Evolutionary conservation across 495 filamentous ascomycete species (phyloP).

Genomic region (Cryomyces antarcticus): DNA sequence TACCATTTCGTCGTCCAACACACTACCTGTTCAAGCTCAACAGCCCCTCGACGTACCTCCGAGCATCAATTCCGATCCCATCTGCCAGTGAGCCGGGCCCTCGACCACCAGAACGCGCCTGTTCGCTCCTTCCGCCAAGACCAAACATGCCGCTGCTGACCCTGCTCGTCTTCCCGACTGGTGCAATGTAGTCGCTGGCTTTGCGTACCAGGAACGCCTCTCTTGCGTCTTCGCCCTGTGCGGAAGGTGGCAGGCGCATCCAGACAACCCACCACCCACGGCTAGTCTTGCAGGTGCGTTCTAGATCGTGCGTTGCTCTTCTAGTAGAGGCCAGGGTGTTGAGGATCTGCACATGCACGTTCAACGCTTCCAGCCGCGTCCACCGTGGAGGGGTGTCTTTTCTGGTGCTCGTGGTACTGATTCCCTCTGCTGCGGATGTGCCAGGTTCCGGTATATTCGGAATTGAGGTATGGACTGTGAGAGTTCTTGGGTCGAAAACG

Average conservation of each 20-base stretch:
- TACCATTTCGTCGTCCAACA: too few relatives aligned
- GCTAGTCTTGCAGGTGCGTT: slow-evolving; percentile 78
- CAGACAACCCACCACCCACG: slow-evolving; percentile 96
- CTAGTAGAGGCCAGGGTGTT: slow-evolving; percentile 48
- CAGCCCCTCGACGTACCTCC: slow-evolving; percentile 67
- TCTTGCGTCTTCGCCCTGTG: slow-evolving; percentile 9
- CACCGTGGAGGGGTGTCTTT: slow-evolving; percentile 17
- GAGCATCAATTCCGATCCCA: slow-evolving; percentile 73
- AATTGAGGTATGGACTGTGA: slow-evolving; percentile 66
- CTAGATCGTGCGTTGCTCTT: slow-evolving; percentile 37
- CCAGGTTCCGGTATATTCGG: slow-evolving; percentile 68
- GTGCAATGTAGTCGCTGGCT: slow-evolving; percentile 41
- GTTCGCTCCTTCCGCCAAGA: slow-evolving; percentile 20
- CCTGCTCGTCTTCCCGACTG: slow-evolving; percentile 15
- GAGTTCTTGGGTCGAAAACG: slow-evolving; percentile 57
- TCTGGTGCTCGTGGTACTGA: background rate
- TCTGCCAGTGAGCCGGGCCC: slow-evolving; percentile 48
- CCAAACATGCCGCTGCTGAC: slow-evolving; percentile 22
- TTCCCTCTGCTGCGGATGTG: slow-evolving; percentile 11
- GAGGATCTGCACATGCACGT: slow-evolving; percentile 71
- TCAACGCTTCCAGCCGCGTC: slow-evolving; percentile 77
- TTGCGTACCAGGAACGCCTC: slow-evolving; percentile 66
- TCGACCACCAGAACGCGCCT: slow-evolving; percentile 1
- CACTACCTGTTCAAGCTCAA: slow-evolving; percentile 48
- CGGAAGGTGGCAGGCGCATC: slow-evolving; percentile 43